Evolutionary conservation across 768 basidiomycete species (phyloP).

Genomic region (Stropharia rugosoannulata): DNA sequence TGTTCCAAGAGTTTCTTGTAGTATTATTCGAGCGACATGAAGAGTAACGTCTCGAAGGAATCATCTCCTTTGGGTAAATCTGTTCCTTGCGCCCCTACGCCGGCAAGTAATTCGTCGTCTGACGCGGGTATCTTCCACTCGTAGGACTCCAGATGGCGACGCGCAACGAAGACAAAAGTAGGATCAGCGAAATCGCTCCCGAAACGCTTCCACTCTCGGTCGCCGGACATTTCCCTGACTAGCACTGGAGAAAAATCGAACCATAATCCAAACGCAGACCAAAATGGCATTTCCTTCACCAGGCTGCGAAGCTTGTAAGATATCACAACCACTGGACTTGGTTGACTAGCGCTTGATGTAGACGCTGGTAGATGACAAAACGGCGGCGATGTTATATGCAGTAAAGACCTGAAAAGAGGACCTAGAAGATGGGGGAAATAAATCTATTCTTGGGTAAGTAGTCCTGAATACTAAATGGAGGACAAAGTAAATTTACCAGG

Average conservation of each 20-base stretch:
- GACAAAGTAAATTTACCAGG: constrained; percentile 51
- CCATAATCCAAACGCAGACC: constrained; percentile 81
- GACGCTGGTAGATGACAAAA: constrained; percentile 25
- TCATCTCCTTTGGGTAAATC: constrained; percentile 54
- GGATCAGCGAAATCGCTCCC: constrained; percentile 40
- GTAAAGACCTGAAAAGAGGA: constrained; percentile 70
- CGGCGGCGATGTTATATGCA: constrained; percentile 65
- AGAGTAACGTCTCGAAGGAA: constrained; percentile 67
- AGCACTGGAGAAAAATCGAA: constrained; percentile 64
- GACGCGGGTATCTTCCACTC: constrained; percentile 49
- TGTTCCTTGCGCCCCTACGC: constrained; percentile 51
- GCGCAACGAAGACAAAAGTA: constrained; percentile 63
- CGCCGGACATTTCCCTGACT: constrained; percentile 20
- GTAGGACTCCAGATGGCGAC: constrained; percentile 56
- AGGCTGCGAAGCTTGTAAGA: constrained; percentile 80
- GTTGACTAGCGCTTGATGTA: constrained; percentile 2
- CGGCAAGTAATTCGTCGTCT: constrained; percentile 57
- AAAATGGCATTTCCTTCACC: constrained; percentile 71
- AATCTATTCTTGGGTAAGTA: constrained; percentile 43
- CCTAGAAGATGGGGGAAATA: constrained; percentile 85
- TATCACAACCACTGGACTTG: constrained; percentile 47
- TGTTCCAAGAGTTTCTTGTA: not conserved
- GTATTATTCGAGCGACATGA: constrained; percentile 37
- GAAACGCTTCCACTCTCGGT: constrained; percentile 38
- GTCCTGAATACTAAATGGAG: not conserved